phyloP scores from a whole-genome alignment of 2,329 filamentous ascomycete genomes.

The Chaetothyriales sp. region DNA sequence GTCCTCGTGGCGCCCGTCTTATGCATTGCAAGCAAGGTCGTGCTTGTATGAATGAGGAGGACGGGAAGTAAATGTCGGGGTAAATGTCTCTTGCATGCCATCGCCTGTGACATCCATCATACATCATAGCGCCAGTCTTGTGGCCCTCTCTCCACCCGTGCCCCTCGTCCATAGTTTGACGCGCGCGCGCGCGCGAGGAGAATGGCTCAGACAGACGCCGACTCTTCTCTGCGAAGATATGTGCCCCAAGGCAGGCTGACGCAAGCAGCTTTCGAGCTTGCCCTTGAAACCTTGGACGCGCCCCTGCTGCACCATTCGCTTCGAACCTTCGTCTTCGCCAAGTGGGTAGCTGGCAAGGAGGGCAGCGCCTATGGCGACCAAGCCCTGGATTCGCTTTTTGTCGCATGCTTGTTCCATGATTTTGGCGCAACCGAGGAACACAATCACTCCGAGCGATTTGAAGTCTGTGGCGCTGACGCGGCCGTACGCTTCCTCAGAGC shows the following conservation, averaged over 20 bases:
- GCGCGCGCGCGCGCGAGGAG: not conserved
- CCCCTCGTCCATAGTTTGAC: no score
- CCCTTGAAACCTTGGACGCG: constrained; percentile 7
- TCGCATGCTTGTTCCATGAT: constrained; percentile 25
- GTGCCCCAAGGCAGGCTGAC: not conserved
- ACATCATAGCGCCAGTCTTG: no score
- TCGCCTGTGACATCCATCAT: no score
- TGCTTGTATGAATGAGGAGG: no score
- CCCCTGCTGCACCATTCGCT: constrained; percentile 20
- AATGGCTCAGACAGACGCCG: not conserved
- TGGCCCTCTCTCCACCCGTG: no score
- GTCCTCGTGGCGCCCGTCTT: no score
- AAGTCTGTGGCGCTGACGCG: constrained; percentile 34
- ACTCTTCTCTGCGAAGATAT: not conserved
- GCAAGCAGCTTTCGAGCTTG: constrained; percentile 1
- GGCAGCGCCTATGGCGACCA: constrained; percentile 7
- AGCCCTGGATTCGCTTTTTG: constrained; percentile 17
- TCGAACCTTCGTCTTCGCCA: constrained; percentile 18
- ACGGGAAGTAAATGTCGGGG: no score
- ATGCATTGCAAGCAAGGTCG: no score
- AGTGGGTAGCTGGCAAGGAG: constrained; percentile 14
- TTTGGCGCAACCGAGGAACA: constrained; percentile 20
- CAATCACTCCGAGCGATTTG: constrained; percentile 28
- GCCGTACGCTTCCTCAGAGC: constrained; percentile 23
- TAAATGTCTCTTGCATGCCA: no score